Evolutionary conservation across 768 basidiomycete genomes (phyloP), one percentile per base, ranked within the genome.

Genomic region (Boletus barrowsii): DNA sequence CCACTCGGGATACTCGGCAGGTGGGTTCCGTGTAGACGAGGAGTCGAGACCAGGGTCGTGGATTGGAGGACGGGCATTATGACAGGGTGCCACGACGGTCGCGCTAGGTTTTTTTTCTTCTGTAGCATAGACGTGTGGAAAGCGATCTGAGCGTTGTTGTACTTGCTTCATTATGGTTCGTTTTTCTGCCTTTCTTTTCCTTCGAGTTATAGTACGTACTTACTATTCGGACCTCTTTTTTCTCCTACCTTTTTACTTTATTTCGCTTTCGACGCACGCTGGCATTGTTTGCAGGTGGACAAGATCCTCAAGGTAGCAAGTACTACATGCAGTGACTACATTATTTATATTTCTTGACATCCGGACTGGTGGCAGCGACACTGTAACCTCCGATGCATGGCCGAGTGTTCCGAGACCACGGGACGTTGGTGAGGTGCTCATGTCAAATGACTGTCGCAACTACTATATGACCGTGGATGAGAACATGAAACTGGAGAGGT

Each of bases 91-190:
- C 32, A 13, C 8, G 18, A 24, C 7, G 15, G 13, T 7, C 14
- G 14, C 37, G 37, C 37, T 18, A 15, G 37, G 14, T 0, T 26
- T 29, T 29, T 32, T 18, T 37, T 32, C 15, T 37, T 32, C 18
- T 65, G 62, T 67, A 65, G 53, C 59, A 57, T 67, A 56, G 51
- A 54, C 29, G 18, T 36, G 22, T 5, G 49, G 11, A 39, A 43
- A n/a, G 7, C 33, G 60, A 64, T 54, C 63, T 54, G 56, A 42
- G 39, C 32, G 44, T 26, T 67, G 65, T 65, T 65, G 62, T 67
- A 67, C 47, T 58, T 58, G 59, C 59, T 56, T 67, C 56, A 54
- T 61, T 42, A 32, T 18, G 42, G 13, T 29, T 42, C 33, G 9
- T 5, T n/a, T 24, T 8, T 33, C 48, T 39, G 18, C 14, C 17